These are phyloP conservation scores for Edaphochlamys debaryana DNA, from an alignment of 139 green algal species.

Conservation along the genomic window DNA sequence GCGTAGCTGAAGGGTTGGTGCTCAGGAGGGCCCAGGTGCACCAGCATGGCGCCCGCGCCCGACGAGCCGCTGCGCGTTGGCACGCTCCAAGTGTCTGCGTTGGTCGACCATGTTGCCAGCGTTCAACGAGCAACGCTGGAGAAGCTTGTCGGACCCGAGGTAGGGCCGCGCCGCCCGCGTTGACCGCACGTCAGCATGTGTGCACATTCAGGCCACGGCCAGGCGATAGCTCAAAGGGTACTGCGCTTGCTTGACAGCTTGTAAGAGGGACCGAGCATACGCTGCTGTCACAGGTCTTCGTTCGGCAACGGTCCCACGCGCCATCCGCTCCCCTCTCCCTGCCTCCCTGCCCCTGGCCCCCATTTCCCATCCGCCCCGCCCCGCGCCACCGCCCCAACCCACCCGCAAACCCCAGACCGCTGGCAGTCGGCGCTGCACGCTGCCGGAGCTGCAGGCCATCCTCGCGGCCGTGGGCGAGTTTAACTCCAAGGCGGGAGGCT, in stretches of 20 bases:
- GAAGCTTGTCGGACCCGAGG: background rate
- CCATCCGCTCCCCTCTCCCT: background rate
- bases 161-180: too few relatives aligned
- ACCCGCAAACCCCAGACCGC: background rate
- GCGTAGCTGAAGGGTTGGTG: too few relatives aligned
- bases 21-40: too few relatives aligned
- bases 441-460: slow-evolving; percentile 53
- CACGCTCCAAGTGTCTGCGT: slow-evolving; percentile 2
- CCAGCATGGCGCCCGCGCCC: too few relatives aligned
- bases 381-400: background rate
- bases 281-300: background rate
- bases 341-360: too few relatives aligned
- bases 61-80: slow-evolving; percentile 9
- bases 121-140: background rate
- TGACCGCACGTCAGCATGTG: too few relatives aligned
- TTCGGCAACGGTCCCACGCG: background rate
- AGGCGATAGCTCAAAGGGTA: too few relatives aligned
- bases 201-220: too few relatives aligned
- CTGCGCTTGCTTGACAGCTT: too few relatives aligned
- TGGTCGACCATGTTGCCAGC: slow-evolving; percentile 22
- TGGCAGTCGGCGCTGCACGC: slow-evolving; percentile 44
- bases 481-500: slow-evolving; percentile 65
- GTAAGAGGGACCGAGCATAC: too few relatives aligned
- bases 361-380: background rate
- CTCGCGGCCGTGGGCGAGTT: slow-evolving; percentile 61